Percentiles rank a stretch among this genome's conserved stretches.
Evolutionary conservation across 306 rosid species (phyloP).

Genomic region (Dryas drummondii): DNA sequence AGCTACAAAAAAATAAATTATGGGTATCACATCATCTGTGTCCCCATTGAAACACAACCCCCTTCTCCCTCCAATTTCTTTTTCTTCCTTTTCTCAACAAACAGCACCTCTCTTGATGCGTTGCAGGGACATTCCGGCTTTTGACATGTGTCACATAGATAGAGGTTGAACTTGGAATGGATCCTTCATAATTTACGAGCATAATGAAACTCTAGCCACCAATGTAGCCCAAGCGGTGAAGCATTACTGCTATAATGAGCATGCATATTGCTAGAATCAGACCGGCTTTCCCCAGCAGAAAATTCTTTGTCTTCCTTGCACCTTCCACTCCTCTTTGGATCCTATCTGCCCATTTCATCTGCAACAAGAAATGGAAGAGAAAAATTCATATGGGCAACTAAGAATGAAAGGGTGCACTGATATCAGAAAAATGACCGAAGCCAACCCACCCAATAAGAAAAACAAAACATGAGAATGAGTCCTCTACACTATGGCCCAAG

Average conservation of each 20-base stretch:
- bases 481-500: neutral
- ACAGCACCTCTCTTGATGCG: neutral
- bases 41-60: neutral
- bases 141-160: conserved; percentile 12
- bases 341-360: conserved; percentile 97
- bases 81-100: conserved; percentile 17
- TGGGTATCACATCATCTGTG: neutral
- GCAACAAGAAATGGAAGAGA: conserved; percentile 25
- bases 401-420: neutral
- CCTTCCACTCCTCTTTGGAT: conserved; percentile 79
- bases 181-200: conserved; percentile 10
- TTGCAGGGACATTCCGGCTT: conserved; percentile 9
- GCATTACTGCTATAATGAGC: conserved; percentile 79
- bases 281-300: conserved; percentile 84
- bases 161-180: conserved; percentile 18
- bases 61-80: neutral
- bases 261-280: conserved; percentile 75
- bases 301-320: conserved; percentile 75
- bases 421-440: neutral
- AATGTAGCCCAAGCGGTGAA: conserved; percentile 82
- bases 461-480: neutral
- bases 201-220: conserved; percentile 55
- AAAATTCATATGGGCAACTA: neutral
- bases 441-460: neutral
- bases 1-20: neutral